Conservation (phyloP, 2,329 filamentous ascomycete species). For the Talaromyces marneffei region DNA sequence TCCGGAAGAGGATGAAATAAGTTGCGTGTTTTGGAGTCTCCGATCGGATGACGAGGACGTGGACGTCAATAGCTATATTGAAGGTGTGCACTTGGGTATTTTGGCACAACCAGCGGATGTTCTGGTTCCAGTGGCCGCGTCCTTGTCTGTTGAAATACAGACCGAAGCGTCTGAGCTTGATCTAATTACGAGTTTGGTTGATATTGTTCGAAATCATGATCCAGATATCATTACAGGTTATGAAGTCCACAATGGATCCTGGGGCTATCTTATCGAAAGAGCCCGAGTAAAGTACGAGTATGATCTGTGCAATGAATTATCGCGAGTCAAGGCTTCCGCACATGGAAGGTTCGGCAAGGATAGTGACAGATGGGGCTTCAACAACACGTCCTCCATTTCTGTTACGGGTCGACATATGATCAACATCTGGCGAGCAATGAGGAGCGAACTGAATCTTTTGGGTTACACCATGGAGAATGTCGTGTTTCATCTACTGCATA, state of each 20-base stretch:
- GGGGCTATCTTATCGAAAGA: slow-evolving; percentile 92
- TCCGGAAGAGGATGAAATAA: slow-evolving; percentile 81
- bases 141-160: slow-evolving; percentile 59
- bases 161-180: slow-evolving; percentile 77
- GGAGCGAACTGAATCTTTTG: slow-evolving; percentile 80
- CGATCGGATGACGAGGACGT: slow-evolving; percentile 64
- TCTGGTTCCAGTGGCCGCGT: slow-evolving; percentile 57
- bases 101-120: slow-evolving; percentile 61
- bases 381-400: slow-evolving; percentile 82
- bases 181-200: slow-evolving; percentile 75
- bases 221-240: slow-evolving; percentile 93
- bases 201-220: slow-evolving; percentile 76
- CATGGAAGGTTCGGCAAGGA: slow-evolving; percentile 82
- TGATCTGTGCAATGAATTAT: slow-evolving; percentile 85
- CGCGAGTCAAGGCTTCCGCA: slow-evolving; percentile 76
- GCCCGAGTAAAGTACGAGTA: slow-evolving; percentile 81
- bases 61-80: slow-evolving; percentile 44
- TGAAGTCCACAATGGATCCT: slow-evolving; percentile 87
- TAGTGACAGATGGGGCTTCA: slow-evolving; percentile 86
- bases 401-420: slow-evolving; percentile 95
- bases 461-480: slow-evolving; percentile 98
- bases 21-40: slow-evolving; percentile 84
- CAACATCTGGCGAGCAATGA: slow-evolving; percentile 96
- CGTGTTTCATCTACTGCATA: slow-evolving; percentile 81
- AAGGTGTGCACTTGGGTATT: slow-evolving; percentile 61